Base-by-base conservation (phyloP, 805 yeast genomes). In the Grigorovia humatica region DNA sequence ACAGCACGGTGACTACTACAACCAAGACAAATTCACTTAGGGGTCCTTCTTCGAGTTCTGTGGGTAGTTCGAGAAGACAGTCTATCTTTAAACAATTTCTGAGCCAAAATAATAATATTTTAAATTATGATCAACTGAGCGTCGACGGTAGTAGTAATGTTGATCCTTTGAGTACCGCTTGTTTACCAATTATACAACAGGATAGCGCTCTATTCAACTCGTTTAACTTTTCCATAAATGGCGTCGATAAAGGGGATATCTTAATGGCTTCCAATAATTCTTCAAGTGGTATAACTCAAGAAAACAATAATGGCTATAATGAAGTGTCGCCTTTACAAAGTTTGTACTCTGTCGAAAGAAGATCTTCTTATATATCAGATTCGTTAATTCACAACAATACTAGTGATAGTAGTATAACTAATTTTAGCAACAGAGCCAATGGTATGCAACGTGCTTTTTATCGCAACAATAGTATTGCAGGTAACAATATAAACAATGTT, bases 281-380 rank as follows among this genome's bases (percentile, higher is more conserved):
- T 27, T 20, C 38, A 15, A 44, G 12, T 32, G 18, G 49, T 9
- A 38, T 38, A 17, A 8, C 42, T 38, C 42, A 38, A 8, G 42
- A 38, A 15, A 38, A 38, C 15, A 42, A 46, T 30, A 40, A 38
- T 27, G 46, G 43, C 41, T 23, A 42, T n/a, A 5, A 40, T 11
- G 9, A 19, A 23, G 9, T 11, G 2, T 17, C 46, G 9, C 29
- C 27, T 9, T 13, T 23, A 35, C 47, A 30, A 18, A 30, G 18
- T 3, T 17, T 30, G 12, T 32, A 43, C 13, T 38, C 47, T 27
- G 75, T 78, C 23, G 78, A 85, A 11, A 74, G 93, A 66, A 76
- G 93, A 66, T 88, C 90, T 13, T 78, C 84, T 50, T 84, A 81
- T 62, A 81, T 88, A 12, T 86, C 89, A 1, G 91, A 83, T 60